Evolutionary conservation across 2,329 filamentous ascomycete genomes (phyloP).

Genomic region (Phialemonium atrogriseum): DNA sequence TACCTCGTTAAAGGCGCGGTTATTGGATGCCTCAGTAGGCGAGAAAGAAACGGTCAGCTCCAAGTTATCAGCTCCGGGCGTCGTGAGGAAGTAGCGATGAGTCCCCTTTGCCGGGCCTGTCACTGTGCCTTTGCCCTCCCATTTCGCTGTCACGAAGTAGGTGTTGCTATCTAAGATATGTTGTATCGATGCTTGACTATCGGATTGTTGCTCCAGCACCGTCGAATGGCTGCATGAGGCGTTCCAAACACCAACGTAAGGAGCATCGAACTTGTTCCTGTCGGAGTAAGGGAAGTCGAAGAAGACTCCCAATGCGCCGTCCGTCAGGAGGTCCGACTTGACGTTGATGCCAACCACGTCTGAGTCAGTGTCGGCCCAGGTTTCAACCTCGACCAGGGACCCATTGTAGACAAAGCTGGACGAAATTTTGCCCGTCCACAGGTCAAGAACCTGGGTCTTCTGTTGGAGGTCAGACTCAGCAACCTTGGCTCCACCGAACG

Average conservation of each 20-base stretch:
- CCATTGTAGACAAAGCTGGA: constrained; percentile 35
- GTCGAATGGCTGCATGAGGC: constrained; percentile 36
- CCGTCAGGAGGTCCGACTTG: constrained; percentile 29
- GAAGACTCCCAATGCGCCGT: constrained; percentile 33
- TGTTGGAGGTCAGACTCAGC: constrained; percentile 29
- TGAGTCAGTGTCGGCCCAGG: constrained; percentile 33
- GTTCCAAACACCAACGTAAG: constrained; percentile 44
- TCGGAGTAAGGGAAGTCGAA: constrained; percentile 44
- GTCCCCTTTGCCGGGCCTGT: constrained; percentile 22
- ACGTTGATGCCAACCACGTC: constrained; percentile 36
- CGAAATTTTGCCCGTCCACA: constrained; percentile 36
- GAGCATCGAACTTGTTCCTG: constrained; percentile 43
- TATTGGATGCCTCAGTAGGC: constrained; percentile 13
- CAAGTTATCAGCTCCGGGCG: constrained; percentile 15
- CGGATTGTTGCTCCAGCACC: constrained; percentile 15
- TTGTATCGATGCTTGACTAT: constrained; percentile 26
- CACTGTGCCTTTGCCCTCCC: constrained; percentile 26
- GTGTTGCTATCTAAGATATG: constrained; percentile 34
- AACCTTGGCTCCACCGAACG: constrained; percentile 29
- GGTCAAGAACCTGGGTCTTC: constrained; percentile 34
- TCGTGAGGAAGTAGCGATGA: constrained; percentile 33
- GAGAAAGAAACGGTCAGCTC: constrained; percentile 25
- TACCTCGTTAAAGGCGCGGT: constrained; percentile 17
- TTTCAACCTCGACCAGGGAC: constrained; percentile 30
- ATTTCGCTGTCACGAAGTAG: constrained; percentile 31